Evolutionary conservation across 495 filamentous ascomycete species (phyloP), one percentile per base, ranked within the genome.

Genomic region (Penicillium flavigenum): DNA sequence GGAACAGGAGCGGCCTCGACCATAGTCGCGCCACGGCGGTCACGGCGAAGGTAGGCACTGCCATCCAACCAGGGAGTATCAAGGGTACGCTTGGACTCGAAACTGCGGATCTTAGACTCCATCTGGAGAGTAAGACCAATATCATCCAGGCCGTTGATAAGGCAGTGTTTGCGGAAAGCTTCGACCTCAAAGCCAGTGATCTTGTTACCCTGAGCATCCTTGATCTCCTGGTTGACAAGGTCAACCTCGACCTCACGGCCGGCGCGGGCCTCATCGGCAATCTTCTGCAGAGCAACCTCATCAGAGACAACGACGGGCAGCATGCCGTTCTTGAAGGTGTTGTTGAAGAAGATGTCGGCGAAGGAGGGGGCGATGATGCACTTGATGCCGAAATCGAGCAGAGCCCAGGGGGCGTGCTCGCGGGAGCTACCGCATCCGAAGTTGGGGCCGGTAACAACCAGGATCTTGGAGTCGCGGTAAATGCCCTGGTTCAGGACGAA

Each of bases 271-370:
- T 96, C 91, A 24, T 81, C 86, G 41, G 88, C 87, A 59, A 98
- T 86, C 62, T 76, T 78, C 9, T 86, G 79, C 4, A 98, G 79
- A 16, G 79, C 83, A 9, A 63, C 80, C 46, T 85, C 68, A 70
- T 92, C 83, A 34, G 80, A 76, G 70, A 98, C 88, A 38, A 80
- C 74, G 60, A 97, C 82, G 26, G 93, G 92, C 38, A 98, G 82
- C 94, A 98, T 98, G 74, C 93, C 94, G 77, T 98, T 98, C 82
- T 98, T 98, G 84, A 97, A 97, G 17, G 90, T 95, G 78, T 98
- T 98, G 83, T 97, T 98, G 85, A 92, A 96, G 84, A 97, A 97
- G 74, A 98, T 98, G 67, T 98, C 94, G 57, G 91, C 93, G 65
- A 89, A 98, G 16, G 86, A 90, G 11, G 92, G 90, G 1, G 93